Conservation (phyloP, 2,329 filamentous ascomycete genomes). For the Botrytis tulipae region DNA sequence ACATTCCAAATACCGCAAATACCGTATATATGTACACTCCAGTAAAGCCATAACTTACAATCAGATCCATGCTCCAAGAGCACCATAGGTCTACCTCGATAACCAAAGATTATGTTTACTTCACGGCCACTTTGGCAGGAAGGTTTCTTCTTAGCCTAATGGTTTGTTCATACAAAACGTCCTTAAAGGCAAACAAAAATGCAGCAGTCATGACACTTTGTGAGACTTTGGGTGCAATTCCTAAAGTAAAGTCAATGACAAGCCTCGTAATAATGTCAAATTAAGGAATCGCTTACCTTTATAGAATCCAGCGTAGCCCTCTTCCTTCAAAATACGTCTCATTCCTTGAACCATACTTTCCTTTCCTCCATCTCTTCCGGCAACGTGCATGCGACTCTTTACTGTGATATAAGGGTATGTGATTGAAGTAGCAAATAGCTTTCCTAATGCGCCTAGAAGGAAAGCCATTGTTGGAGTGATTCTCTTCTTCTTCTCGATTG, state of each 20-base stretch:
- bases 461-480: constrained; percentile 87
- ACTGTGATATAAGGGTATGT: constrained; percentile 99
- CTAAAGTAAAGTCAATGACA: constrained; percentile 48
- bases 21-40: constrained; percentile 10
- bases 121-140: constrained; percentile 29
- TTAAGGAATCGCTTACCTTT: constrained; percentile 61
- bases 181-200: constrained; percentile 97
- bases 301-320: constrained; percentile 90
- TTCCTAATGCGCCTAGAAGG: constrained; percentile 86
- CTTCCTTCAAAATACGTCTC: constrained; percentile 76
- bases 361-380: constrained; percentile 69
- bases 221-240: constrained; percentile 92
- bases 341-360: constrained; percentile 79
- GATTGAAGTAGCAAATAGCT: constrained; percentile 87
- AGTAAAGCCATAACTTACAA: constrained; percentile 11
- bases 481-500: constrained; percentile 69
- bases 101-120: background rate
- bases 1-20: background rate
- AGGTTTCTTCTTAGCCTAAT: constrained; percentile 56
- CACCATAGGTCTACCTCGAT: background rate
- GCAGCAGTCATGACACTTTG: constrained; percentile 96
- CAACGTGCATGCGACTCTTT: constrained; percentile 97
- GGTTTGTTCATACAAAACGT: constrained; percentile 85
- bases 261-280: background rate
- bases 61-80: constrained; percentile 3